A percentile compares a stretch with the other conserved stretches of the same genome.
These are phyloP conservation scores for Blumeriella jaapii DNA, from an alignment of 2,329 filamentous ascomycete genomes.

Conservation along the genomic window DNA sequence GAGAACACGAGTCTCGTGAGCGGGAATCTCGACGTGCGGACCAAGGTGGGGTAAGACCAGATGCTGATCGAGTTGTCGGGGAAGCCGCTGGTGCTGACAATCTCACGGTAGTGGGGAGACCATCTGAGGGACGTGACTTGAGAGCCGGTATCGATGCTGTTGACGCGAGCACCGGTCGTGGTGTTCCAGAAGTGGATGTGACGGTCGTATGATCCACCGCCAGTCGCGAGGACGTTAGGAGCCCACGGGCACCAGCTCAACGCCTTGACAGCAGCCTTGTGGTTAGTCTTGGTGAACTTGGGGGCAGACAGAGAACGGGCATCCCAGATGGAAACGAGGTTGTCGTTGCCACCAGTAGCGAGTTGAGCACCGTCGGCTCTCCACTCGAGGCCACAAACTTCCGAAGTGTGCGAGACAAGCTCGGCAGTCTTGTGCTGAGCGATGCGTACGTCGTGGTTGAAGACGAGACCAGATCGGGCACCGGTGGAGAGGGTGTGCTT, in stretches of 20 bases:
- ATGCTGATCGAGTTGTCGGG: slow-evolving; percentile 99
- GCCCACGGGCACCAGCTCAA: slow-evolving; percentile 99
- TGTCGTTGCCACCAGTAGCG: slow-evolving; percentile 96
- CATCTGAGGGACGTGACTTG: slow-evolving; percentile 94
- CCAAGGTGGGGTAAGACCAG: slow-evolving; percentile 96
- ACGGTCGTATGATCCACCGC: slow-evolving; percentile 89
- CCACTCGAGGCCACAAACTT: slow-evolving; percentile 98
- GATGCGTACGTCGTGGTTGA: slow-evolving; percentile 96
- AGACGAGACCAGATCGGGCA: slow-evolving; percentile 86
- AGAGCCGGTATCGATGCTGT: slow-evolving; percentile 97
- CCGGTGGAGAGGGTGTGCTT: slow-evolving; percentile 96
- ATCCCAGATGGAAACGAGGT: slow-evolving; percentile 98
- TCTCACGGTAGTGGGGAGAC: slow-evolving; percentile 96
- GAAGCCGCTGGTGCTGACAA: slow-evolving; percentile 94
- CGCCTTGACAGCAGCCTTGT: slow-evolving; percentile 97
- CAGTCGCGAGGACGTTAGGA: slow-evolving; percentile 90
- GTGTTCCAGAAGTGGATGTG: slow-evolving; percentile 99
- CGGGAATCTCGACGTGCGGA: slow-evolving; percentile 95
- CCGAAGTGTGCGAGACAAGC: slow-evolving; percentile 91
- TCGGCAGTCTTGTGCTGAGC: slow-evolving; percentile 97
- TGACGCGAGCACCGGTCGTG: slow-evolving; percentile 90
- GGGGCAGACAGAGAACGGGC: slow-evolving; percentile 84
- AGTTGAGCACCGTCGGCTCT: slow-evolving; percentile 92
- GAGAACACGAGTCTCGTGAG: slow-evolving; percentile 90
- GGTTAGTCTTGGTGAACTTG: slow-evolving; percentile 99